phyloP scores from a whole-genome alignment of 768 basidiomycete species.

The Lentinula raphanica region DNA sequence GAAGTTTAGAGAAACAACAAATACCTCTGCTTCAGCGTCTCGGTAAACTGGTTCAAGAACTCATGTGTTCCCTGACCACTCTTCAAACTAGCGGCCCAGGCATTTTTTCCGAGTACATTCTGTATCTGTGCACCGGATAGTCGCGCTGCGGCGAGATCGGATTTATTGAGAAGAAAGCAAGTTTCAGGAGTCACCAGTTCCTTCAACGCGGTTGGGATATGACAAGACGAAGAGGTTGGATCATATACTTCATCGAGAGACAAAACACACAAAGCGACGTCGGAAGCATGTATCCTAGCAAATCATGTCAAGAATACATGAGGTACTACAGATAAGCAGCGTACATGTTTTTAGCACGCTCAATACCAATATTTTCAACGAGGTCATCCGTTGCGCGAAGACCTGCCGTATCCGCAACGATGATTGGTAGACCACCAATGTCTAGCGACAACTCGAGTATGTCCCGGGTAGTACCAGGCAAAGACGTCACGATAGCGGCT shows the following conservation, averaged over 20 bases:
- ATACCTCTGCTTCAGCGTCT: constrained; percentile 46
- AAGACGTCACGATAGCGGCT: constrained; percentile 83
- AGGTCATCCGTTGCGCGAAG: constrained; percentile 61
- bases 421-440: constrained; percentile 79
- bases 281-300: constrained; percentile 57
- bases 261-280: constrained; percentile 76
- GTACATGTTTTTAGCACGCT: constrained; percentile 65
- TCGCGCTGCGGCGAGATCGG: constrained; percentile 41
- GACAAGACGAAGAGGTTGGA: constrained; percentile 10
- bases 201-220: constrained; percentile 42
- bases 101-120: constrained; percentile 9
- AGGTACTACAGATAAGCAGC: constrained; percentile 20
- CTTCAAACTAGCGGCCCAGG: constrained; percentile 62
- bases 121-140: not conserved
- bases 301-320: no score
- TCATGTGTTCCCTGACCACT: constrained; percentile 50
- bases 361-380: constrained; percentile 79
- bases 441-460: constrained; percentile 82
- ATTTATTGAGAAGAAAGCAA: constrained; percentile 75
- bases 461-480: constrained; percentile 88
- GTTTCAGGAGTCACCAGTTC: constrained; percentile 52
- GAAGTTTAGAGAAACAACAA: constrained; percentile 11
- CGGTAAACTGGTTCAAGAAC: constrained; percentile 58
- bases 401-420: constrained; percentile 84
- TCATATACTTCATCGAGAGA: constrained; percentile 48